Evolutionary conservation across 2,329 filamentous ascomycete genomes (phyloP), one percentile per base, ranked within the genome.

Genomic region (Xylaria sp.): DNA sequence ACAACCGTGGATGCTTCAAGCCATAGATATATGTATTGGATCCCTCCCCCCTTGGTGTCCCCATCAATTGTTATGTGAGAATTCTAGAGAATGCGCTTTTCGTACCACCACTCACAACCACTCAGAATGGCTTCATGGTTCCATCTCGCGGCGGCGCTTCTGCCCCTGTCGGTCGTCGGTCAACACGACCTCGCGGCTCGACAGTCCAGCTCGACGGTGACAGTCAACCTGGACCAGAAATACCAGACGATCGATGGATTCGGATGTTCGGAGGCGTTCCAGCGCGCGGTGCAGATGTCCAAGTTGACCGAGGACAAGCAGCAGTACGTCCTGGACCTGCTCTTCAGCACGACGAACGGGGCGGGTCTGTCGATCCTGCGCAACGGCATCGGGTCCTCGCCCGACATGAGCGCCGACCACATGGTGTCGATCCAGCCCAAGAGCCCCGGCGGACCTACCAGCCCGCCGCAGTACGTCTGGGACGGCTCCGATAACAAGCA

Each of bases 311-410:
- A 74, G 1, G 70, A 54, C 4, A 56, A 75, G 31, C 79, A 79
- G 42, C 76, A 76, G 58, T 72, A 81, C 49, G 81, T 79, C 0
- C 79, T 87, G 0, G 83, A 86, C 66, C 77, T 80, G 40, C 77
- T 86, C 1, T 86, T 85, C 74, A 82, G 76, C 74, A 80, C 79
- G 1, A 81, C 78, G 15, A 80, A 76, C 0, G 83, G 84, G 1
- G 84, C 84, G 2, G 85, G 84, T 0, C 77, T 87, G 64, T 83
- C 82, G 6, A 86, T 87, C 68, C 76, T 86, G 26, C 81, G 85
- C 5, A 86, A 86, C 69, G 79, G 83, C 0, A 82, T 86, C 54
- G 84, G 83, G 4, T 82, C 80, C 6, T 77, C 77, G 13, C 74
- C 74, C 4, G 75, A 68, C 17, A 75, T 65, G 54, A 68, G 63